Evolutionary conservation across 192 early-diverging fungal species (phyloP).

Genomic region (Podochytrium sp.): DNA sequence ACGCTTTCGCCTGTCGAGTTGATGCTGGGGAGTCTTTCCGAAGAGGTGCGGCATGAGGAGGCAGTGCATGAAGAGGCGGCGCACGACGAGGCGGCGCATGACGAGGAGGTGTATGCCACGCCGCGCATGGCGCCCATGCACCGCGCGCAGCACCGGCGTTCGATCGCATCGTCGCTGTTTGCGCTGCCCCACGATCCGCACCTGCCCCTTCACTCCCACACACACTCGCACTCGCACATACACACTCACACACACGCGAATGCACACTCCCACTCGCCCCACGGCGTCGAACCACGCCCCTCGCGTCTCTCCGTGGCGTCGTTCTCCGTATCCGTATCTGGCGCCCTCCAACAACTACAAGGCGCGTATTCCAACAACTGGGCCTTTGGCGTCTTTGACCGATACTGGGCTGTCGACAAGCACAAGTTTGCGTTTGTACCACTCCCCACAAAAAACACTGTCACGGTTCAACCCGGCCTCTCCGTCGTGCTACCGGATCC

Average conservation of each 20-base stretch:
- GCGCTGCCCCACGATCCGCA: not conserved
- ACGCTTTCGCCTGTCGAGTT: not conserved
- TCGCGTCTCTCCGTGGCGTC: not conserved
- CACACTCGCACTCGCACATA: not conserved
- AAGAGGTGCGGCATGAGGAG: not conserved
- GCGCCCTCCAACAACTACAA: not conserved
- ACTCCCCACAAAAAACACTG: not conserved
- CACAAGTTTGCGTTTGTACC: not conserved
- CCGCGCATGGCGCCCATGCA: not conserved
- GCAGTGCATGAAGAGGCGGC: not conserved
- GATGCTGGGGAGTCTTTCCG: not conserved
- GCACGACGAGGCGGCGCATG: not conserved
- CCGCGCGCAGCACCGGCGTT: not conserved
- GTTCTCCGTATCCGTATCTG: not conserved
- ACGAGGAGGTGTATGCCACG: not conserved
- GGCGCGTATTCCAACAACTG: constrained; percentile 15
- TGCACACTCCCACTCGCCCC: not conserved
- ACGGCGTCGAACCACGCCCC: not conserved
- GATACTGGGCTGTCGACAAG: constrained; percentile 1
- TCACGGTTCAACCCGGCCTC: not conserved
- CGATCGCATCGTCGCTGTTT: not conserved
- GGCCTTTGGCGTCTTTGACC: constrained; percentile 20
- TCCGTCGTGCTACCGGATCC: not conserved
- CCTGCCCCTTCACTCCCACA: not conserved
- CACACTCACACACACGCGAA: not conserved